Evolutionary conservation across 495 filamentous ascomycete genomes (phyloP), one percentile per base, ranked within the genome.

Genomic region (Aspergillus carlsbadensis): DNA sequence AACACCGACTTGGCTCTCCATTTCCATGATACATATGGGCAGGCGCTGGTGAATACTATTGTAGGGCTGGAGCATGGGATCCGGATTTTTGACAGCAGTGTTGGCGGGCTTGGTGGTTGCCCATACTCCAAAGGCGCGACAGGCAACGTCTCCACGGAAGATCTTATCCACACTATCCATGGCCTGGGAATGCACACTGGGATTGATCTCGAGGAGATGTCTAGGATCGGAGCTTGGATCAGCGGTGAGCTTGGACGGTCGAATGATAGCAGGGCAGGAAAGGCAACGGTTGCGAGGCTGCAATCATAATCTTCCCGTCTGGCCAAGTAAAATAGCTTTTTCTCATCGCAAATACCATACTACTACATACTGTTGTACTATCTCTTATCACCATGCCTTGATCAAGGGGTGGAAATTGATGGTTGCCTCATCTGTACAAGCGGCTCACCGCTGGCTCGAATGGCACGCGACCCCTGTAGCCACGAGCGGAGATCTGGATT

Each of bases 11-110:
- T 98, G 2, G 92, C 93, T 2, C 84, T 96, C 70, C 94, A 98
- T 65, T 97, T 97, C 66, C 94, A 98, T 60, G 92, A 98, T 64
- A 99, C 95, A 5, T 99, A 95, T 70, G 95, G 92, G 10, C 89
- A 94, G 74, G 95, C 95, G 7, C 76, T 98, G 51, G 89, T 96
- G 26, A 97, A 98, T 65, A 88, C 87, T 0, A 81, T 91, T 5
- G 88, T 96, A 3, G 87, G 87, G 18, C 74, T 98, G 8, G 92
- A 97, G 70, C 86, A 90, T 52, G 94, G 94, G 0, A 87, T 99
- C 52, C 71, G 94, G 39, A 88, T 85, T 1, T 98, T 98, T 71
- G 94, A 99, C 67, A 85, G 84, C 55, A 90, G 88, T 49, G 92
- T 98, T 10, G 92, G 85, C 2, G 95, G 95, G 0, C 76, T 99